A percentile compares a stretch with the other conserved stretches of the same genome.
Evolutionary conservation across 169 alveolate species (phyloP).

Genomic region (Plasmodium gaboni): DNA sequence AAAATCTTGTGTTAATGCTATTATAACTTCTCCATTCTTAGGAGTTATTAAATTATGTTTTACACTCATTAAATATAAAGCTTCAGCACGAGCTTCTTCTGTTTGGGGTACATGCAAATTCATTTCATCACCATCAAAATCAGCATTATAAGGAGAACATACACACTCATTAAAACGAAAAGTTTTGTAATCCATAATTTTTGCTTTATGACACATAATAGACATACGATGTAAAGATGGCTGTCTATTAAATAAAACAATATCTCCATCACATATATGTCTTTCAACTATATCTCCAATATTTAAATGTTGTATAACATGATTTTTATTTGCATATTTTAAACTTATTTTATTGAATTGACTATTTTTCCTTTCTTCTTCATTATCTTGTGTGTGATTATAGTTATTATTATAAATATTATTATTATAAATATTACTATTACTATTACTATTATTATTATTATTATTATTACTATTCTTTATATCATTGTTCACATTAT

Average conservation of each 20-base stretch:
- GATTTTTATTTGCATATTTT: conserved; percentile 90
- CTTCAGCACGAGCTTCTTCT: conserved; percentile 97
- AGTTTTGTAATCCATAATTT: conserved; percentile 96
- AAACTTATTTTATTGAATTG: conserved; percentile 62
- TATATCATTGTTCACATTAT: background rate
- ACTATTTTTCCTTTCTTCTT: background rate
- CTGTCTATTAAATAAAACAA: conserved; percentile 98
- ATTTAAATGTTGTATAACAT: conserved; percentile 84
- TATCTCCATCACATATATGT: conserved; percentile 97
- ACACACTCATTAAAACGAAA: conserved; percentile 97
- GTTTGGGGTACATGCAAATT: conserved; percentile 99
- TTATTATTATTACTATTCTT: background rate
- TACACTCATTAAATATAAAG: conserved; percentile 95
- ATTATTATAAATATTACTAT: background rate
- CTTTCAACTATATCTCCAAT: conserved; percentile 98
- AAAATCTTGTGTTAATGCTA: conserved; percentile 96
- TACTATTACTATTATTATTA: background rate
- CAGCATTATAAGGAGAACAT: conserved; percentile 99
- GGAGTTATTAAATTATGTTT: conserved; percentile 96
- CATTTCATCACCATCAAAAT: conserved; percentile 99
- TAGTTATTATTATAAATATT: background rate
- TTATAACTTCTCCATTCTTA: conserved; percentile 97
- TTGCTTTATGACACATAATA: conserved; percentile 97
- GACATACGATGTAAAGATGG: conserved; percentile 99
- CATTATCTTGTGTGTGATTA: background rate